These are phyloP conservation scores for Saccharomyces mikatae DNA, from an alignment of 805 yeast species.

Conservation along the genomic window DNA sequence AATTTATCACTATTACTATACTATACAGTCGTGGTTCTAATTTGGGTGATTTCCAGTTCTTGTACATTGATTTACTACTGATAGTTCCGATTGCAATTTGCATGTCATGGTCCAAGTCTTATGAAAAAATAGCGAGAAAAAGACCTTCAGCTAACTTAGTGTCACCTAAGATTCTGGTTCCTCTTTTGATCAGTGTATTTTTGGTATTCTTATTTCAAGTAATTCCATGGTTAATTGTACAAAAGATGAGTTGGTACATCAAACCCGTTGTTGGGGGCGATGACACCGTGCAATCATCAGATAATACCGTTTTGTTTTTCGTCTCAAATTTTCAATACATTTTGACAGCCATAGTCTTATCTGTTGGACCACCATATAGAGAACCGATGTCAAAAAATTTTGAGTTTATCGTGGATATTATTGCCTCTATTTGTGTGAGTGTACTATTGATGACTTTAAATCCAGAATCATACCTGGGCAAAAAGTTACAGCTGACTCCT, in stretches of 20 bases:
- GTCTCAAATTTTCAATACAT: conserved; percentile 86
- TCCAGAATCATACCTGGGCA: conserved; percentile 49
- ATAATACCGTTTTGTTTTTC: conserved; percentile 78
- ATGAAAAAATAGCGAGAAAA: conserved; percentile 46
- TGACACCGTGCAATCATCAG: conserved; percentile 75
- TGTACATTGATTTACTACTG: conserved; percentile 84
- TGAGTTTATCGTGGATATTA: conserved; percentile 64
- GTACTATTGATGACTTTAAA: conserved; percentile 45
- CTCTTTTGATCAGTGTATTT: conserved; percentile 70
- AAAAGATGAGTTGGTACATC: conserved; percentile 62
- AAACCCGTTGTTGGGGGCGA: conserved; percentile 77
- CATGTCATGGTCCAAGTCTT: conserved; percentile 96
- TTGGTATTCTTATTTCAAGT: conserved; percentile 60
- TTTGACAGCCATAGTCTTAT: conserved; percentile 69
- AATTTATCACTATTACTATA: conserved; percentile 79
- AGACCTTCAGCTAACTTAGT: conserved; percentile 93
- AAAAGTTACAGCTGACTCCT: conserved; percentile 67
- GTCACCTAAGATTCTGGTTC: conserved; percentile 77
- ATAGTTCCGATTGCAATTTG: conserved; percentile 92
- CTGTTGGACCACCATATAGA: conserved; percentile 91
- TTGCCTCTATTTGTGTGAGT: conserved; percentile 43
- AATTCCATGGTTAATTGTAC: conserved; percentile 53
- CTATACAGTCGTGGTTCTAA: conserved; percentile 84
- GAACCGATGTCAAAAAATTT: conserved; percentile 57
- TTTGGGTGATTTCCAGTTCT: conserved; percentile 91